phyloP scores from a whole-genome alignment of 2,329 filamentous ascomycete genomes.

The Phyllosticta citrichinensis region DNA sequence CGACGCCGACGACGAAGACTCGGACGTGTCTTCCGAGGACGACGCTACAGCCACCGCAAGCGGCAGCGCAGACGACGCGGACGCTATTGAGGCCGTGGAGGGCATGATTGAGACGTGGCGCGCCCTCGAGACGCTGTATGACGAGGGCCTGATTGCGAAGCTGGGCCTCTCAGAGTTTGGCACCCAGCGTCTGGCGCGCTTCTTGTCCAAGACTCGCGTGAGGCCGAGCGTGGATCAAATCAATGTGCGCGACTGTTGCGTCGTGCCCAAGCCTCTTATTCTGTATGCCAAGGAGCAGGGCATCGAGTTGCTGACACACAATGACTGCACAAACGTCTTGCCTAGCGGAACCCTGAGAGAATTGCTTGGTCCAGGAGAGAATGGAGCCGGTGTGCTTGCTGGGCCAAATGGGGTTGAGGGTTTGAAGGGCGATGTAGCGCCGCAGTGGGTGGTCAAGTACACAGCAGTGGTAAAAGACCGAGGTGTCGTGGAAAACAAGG shows the following conservation, averaged over 20 bases:
- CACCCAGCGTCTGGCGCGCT: constrained; percentile 66
- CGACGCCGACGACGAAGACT: constrained; percentile 80
- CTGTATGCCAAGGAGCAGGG: constrained; percentile 71
- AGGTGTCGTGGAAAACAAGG: constrained; percentile 96
- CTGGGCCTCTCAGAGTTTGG: constrained; percentile 90
- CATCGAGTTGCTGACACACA: constrained; percentile 86
- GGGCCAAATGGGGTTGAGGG: constrained; percentile 46
- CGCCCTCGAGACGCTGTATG: constrained; percentile 62
- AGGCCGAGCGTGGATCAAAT: constrained; percentile 86
- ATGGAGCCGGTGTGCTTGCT: constrained; percentile 67
- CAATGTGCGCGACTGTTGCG: constrained; percentile 91
- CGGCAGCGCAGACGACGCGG: constrained; percentile 18
- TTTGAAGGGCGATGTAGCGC: constrained; percentile 66
- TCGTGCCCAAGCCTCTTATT: constrained; percentile 79
- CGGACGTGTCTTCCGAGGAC: constrained; percentile 46
- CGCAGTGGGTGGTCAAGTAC: constrained; percentile 95
- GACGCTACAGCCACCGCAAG: constrained; percentile 11
- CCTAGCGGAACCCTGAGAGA: constrained; percentile 77
- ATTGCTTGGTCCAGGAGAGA: constrained; percentile 61
- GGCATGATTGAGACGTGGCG: constrained; percentile 58
- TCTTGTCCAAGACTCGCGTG: constrained; percentile 61
- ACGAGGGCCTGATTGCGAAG: constrained; percentile 58
- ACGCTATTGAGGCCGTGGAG: constrained; percentile 45
- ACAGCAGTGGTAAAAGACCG: constrained; percentile 89
- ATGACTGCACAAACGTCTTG: constrained; percentile 86